These are phyloP conservation scores for Aurinia saxatilis DNA, from an alignment of 345 rosid species.

Conservation along the genomic window DNA sequence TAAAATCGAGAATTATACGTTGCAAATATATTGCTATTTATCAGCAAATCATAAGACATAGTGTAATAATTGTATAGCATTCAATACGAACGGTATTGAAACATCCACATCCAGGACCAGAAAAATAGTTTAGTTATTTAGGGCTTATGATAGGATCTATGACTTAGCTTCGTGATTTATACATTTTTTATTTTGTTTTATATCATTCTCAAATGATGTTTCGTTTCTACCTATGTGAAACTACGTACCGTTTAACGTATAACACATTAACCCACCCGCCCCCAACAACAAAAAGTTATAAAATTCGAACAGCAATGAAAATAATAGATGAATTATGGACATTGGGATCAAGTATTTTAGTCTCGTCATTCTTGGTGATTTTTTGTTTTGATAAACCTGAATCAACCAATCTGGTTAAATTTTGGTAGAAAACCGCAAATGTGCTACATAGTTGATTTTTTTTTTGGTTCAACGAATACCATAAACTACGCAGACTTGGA, in stretches of 20 bases:
- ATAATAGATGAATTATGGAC: too few relatives aligned
- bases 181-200: background rate
- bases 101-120: background rate
- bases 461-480: too few relatives aligned
- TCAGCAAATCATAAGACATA: background rate
- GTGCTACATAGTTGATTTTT: too few relatives aligned
- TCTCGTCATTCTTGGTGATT: too few relatives aligned
- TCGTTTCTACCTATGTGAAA: background rate
- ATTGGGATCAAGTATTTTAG: too few relatives aligned
- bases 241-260: background rate
- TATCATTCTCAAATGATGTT: constrained; percentile 6
- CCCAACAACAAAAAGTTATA: too few relatives aligned
- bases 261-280: too few relatives aligned
- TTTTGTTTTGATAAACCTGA: too few relatives aligned
- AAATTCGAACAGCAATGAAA: too few relatives aligned
- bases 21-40: background rate
- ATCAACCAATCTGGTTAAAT: too few relatives aligned
- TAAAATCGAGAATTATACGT: background rate
- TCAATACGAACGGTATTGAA: background rate
- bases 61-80: background rate
- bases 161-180: constrained; percentile 7
- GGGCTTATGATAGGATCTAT: background rate
- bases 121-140: background rate
- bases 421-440: too few relatives aligned
- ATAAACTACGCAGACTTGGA: too few relatives aligned